Percentiles rank a stretch among this genome's conserved stretches.
phyloP scores from a whole-genome alignment of 805 yeast genomes.

The Starmerella floris region DNA sequence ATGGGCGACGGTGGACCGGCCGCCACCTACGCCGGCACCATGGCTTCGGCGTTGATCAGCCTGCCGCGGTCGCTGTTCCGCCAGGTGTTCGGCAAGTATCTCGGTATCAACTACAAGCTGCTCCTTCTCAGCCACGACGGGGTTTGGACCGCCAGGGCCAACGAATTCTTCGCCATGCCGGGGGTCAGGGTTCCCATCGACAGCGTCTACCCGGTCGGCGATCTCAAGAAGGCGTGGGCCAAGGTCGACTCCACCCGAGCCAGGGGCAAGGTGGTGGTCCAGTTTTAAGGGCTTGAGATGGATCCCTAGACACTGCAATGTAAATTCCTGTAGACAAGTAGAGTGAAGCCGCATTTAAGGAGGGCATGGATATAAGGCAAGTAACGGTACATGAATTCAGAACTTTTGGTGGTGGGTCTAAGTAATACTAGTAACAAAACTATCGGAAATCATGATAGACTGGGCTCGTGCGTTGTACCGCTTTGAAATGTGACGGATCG shows the following conservation, averaged over 20 bases:
- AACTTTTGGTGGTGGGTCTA: too few relatives aligned
- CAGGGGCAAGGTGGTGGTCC: slow-evolving; percentile 55
- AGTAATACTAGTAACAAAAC: too few relatives aligned
- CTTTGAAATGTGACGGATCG: too few relatives aligned
- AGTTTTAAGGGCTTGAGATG: too few relatives aligned
- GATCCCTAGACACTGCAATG: neutral
- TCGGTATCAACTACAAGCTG: slow-evolving; percentile 24
- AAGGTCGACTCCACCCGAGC: slow-evolving; percentile 37
- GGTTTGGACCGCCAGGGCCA: slow-evolving; percentile 34
- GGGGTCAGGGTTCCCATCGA: slow-evolving; percentile 40
- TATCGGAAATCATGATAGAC: too few relatives aligned
- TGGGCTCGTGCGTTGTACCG: too few relatives aligned
- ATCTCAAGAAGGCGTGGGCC: slow-evolving; percentile 40
- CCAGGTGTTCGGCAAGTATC: slow-evolving; percentile 22
- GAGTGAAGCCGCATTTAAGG: neutral
- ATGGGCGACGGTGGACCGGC: slow-evolving; percentile 37
- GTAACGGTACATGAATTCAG: too few relatives aligned
- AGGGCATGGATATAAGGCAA: neutral
- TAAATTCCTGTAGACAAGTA: neutral
- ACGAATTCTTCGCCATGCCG: slow-evolving; percentile 36
- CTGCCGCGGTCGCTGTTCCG: slow-evolving; percentile 23
- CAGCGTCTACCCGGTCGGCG: slow-evolving; percentile 37
- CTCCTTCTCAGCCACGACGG: slow-evolving; percentile 18
- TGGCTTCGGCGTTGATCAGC: slow-evolving; percentile 4
- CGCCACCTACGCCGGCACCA: slow-evolving; percentile 6